Conservation (phyloP, 2,329 filamentous ascomycete genomes). For the Dactylellina sp. region DNA sequence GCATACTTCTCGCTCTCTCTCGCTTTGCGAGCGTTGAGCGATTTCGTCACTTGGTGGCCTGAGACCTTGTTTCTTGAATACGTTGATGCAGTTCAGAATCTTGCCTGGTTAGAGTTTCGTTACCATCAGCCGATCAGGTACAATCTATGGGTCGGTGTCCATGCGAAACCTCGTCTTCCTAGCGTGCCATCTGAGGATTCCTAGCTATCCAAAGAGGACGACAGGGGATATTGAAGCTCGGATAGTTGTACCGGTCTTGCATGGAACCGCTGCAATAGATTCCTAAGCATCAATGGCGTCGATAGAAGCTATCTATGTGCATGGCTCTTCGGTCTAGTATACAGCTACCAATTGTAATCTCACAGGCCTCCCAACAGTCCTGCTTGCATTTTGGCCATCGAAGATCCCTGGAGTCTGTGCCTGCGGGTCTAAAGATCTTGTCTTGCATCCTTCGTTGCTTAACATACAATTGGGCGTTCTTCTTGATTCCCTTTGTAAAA, state of each 20-base stretch:
- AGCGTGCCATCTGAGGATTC: neutral
- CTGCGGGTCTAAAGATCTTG: slow-evolving; percentile 1
- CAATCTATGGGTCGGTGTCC: slow-evolving; percentile 6
- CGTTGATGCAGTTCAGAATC: neutral
- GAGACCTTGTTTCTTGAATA: slow-evolving; percentile 14
- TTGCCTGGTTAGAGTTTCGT: slow-evolving; percentile 3
- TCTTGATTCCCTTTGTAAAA: neutral
- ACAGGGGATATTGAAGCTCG: neutral
- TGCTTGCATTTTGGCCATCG: slow-evolving; percentile 4
- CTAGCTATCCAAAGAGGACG: no score
- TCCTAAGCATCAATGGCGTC: neutral
- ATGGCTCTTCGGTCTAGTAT: neutral
- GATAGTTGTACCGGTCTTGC: neutral
- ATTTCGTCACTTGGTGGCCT: slow-evolving; percentile 27
- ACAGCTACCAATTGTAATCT: neutral
- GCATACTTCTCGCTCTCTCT: slow-evolving; percentile 7
- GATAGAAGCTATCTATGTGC: neutral
- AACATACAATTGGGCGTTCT: no score
- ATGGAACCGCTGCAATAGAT: neutral
- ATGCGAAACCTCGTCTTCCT: slow-evolving; percentile 1
- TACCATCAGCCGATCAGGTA: slow-evolving; percentile 14
- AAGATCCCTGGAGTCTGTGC: slow-evolving; percentile 1
- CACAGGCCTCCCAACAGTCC: neutral
- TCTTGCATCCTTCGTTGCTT: slow-evolving; percentile 2
- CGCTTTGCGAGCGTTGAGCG: neutral